phyloP scores from a whole-genome alignment of 345 rosid genomes.

The Eucalyptus albens region DNA sequence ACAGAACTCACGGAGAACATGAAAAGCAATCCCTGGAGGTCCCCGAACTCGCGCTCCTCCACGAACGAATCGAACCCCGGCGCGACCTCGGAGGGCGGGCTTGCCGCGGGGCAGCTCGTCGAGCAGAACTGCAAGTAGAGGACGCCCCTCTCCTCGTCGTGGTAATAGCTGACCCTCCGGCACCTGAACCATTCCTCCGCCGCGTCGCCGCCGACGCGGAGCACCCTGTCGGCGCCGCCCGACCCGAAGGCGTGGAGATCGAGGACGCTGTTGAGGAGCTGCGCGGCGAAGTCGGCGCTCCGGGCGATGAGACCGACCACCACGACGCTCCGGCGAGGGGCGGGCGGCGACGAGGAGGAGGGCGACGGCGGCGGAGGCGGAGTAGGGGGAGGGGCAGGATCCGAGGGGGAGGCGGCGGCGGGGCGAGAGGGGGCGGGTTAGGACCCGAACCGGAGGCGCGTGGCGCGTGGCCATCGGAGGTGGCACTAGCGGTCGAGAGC shows the following conservation, averaged over 20 bases:
- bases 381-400: background rate
- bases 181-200: conserved; percentile 44
- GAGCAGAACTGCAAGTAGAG: conserved; percentile 57
- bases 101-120: conserved; percentile 31
- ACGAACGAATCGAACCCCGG: conserved; percentile 30
- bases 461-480: conserved; percentile 13
- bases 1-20: conserved; percentile 72
- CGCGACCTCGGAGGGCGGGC: conserved; percentile 3
- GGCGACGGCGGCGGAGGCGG: conserved; percentile 3
- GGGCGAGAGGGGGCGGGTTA: conserved; percentile 44
- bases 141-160: conserved; percentile 56
- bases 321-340: conserved; percentile 37
- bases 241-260: conserved; percentile 64
- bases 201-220: conserved; percentile 26
- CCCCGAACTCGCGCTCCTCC: conserved; percentile 62
- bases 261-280: conserved; percentile 53
- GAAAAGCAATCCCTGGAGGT: conserved; percentile 77
- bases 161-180: conserved; percentile 55
- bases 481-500: background rate
- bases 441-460: conserved; percentile 54
- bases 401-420: conserved; percentile 1
- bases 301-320: conserved; percentile 67
- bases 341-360: background rate
- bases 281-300: conserved; percentile 38
- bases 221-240: conserved; percentile 24